Base-by-base conservation (phyloP, 257 asterid genomes). In the Hygrophila difformis region DNA sequence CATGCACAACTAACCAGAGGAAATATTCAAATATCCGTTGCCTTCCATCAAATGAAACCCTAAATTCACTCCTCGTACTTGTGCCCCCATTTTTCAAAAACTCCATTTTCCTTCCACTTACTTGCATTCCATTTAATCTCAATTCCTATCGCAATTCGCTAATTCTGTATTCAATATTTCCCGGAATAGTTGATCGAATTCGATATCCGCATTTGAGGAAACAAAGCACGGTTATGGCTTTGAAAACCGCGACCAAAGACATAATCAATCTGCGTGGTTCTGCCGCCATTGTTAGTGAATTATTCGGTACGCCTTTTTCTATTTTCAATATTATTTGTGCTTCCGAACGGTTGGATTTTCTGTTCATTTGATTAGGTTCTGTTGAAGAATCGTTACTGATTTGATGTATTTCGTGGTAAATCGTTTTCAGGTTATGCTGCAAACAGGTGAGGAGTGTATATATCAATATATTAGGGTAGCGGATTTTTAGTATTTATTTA, bases 251-350 rank as follows among this genome's bases (percentile, higher is more conserved):
- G 20, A 70, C 89, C 12, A 87, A 87, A 41, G 95, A 87, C 68
- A 73, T 84, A 49, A 87, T 84, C 70, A 87, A 95, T 2, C 85
- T 87, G 14, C 91, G 82, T 24, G 97, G 95, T 47, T 87, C 97
- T 3, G 76, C 97, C 47, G 95, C 95, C 13, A 84, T 84, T 18
- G 89, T 87, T 59, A 64, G 89, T 19, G 97, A 87, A 66, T 87
- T 84, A 72, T 87, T 87, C 34, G 97, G 96, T 85, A 69, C 12
- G 59, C 46, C 18, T 10, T 7, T 19, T 19, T 35, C 28, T 0
- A 8, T 21, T 28, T 16, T 7, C n/a, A n/a, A n/a, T n/a, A n/a
- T 34, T 28, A n/a, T 6, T 4, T 10, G 37, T 5, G n/a, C n/a
- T n/a, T 33, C 37, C 2, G 37, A 10, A 4, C 0, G 1, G 12